Percentiles rank a stretch among this genome's conserved stretches.
phyloP scores from a whole-genome alignment of 1,139 yeast species.

The Hemisphaericaspora lyxosophila region DNA sequence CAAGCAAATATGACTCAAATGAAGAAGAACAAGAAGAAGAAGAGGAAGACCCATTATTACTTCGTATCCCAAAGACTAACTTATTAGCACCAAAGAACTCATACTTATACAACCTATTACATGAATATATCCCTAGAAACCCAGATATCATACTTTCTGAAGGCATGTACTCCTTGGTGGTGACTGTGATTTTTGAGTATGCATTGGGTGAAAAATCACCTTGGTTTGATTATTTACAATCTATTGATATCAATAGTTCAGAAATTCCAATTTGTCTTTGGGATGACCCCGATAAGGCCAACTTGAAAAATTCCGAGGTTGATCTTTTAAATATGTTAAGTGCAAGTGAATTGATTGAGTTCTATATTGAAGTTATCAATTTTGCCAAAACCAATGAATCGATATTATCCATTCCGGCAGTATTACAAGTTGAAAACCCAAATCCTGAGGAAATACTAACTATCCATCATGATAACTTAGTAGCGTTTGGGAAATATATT shows the following conservation, averaged over 20 bases:
- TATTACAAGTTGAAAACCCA: slow-evolving; percentile 23
- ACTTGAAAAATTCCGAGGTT: slow-evolving; percentile 66
- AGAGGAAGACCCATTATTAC: slow-evolving; percentile 30
- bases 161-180: slow-evolving; percentile 66
- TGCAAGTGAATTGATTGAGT: slow-evolving; percentile 53
- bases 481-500: slow-evolving; percentile 50
- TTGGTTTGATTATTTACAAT: slow-evolving; percentile 66
- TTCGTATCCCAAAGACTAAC: slow-evolving; percentile 51
- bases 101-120: slow-evolving; percentile 63
- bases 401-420: slow-evolving; percentile 39
- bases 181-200: slow-evolving; percentile 73
- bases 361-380: slow-evolving; percentile 50
- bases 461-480: slow-evolving; percentile 21
- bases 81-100: slow-evolving; percentile 60
- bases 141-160: slow-evolving; percentile 32
- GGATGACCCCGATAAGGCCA: slow-evolving; percentile 48
- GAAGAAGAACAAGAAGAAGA: slow-evolving; percentile 27
- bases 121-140: slow-evolving; percentile 42
- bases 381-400: slow-evolving; percentile 42
- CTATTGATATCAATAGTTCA: slow-evolving; percentile 44
- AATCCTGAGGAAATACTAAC: slow-evolving; percentile 4
- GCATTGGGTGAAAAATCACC: slow-evolving; percentile 57
- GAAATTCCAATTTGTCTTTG: slow-evolving; percentile 63
- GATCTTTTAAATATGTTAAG: slow-evolving; percentile 65
- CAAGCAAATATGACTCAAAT: slow-evolving; percentile 21